Evolutionary conservation across 805 yeast species (phyloP).

Genomic region (Yarrowia sp.): DNA sequence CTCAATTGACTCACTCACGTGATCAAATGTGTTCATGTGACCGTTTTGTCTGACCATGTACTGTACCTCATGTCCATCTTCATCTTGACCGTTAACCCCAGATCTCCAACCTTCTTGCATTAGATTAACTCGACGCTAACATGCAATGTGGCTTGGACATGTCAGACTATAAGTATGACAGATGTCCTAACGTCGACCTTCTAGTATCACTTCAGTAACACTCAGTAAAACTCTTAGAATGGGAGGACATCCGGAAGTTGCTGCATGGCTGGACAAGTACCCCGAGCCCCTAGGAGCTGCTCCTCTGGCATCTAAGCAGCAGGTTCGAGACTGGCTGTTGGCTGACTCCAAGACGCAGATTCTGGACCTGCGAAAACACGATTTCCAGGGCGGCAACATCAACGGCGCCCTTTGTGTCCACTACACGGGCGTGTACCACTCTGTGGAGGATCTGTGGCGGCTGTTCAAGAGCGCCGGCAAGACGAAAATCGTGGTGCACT

Average conservation of each 20-base stretch:
- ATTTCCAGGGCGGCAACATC: slow-evolving; percentile 45
- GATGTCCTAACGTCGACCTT: no score
- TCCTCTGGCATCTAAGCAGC: slow-evolving; percentile 41
- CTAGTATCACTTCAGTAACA: neutral
- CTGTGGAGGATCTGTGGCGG: slow-evolving; percentile 41
- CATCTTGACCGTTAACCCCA: no score
- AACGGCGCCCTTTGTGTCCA: slow-evolving; percentile 42
- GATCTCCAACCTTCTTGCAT: no score
- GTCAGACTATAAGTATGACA: no score
- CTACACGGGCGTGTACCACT: slow-evolving; percentile 40
- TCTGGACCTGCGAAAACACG: slow-evolving; percentile 44
- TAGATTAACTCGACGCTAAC: no score
- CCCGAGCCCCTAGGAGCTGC: slow-evolving; percentile 32
- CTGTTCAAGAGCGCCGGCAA: slow-evolving; percentile 43
- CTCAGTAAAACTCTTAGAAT: no score
- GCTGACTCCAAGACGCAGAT: slow-evolving; percentile 40
- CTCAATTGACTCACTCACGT: no score
- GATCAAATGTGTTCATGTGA: no score
- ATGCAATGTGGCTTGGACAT: no score
- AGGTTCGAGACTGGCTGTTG: slow-evolving; percentile 41
- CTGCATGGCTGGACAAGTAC: slow-evolving; percentile 31
- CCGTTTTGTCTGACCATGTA: no score
- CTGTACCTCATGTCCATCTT: no score
- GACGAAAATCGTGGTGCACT: slow-evolving; percentile 43
- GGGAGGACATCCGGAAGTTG: slow-evolving; percentile 36